A percentile compares a stretch with the other conserved stretches of the same genome.
Evolutionary conservation across 2,329 filamentous ascomycete genomes (phyloP).

Genomic region (Clonostachys sp.): DNA sequence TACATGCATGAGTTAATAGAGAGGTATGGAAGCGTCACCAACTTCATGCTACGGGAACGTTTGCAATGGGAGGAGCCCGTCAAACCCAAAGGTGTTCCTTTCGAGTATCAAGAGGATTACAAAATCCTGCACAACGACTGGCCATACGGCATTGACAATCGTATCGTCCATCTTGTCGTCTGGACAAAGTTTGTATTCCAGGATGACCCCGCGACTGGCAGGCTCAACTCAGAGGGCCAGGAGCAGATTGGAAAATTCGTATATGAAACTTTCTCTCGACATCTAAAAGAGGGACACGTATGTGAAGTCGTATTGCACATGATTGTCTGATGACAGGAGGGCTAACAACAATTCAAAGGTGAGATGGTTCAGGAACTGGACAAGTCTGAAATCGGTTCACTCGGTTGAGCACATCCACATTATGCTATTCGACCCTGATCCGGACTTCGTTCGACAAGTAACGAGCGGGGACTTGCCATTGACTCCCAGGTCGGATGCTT

Average conservation of each 20-base stretch:
- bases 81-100: slow-evolving; percentile 23
- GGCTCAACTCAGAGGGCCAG: slow-evolving; percentile 61
- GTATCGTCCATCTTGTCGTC: slow-evolving; percentile 80
- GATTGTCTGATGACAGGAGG: not conserved
- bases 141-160: slow-evolving; percentile 80
- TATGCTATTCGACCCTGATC: slow-evolving; percentile 77
- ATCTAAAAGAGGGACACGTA: slow-evolving; percentile 47
- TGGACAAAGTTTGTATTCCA: slow-evolving; percentile 87
- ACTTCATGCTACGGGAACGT: slow-evolving; percentile 68
- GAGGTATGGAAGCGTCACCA: slow-evolving; percentile 71
- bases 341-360: slow-evolving; percentile 14
- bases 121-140: slow-evolving; percentile 87
- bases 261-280: slow-evolving; percentile 55
- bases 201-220: slow-evolving; percentile 60
- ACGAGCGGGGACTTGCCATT: slow-evolving; percentile 72
- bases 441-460: slow-evolving; percentile 62
- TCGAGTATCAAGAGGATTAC: slow-evolving; percentile 49
- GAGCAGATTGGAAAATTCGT: slow-evolving; percentile 69
- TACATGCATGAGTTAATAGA: slow-evolving; percentile 61
- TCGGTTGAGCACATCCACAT: slow-evolving; percentile 93
- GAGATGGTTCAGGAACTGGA: slow-evolving; percentile 70
- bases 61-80: slow-evolving; percentile 61
- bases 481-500: slow-evolving; percentile 10
- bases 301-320: slow-evolving; percentile 14
- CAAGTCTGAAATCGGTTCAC: slow-evolving; percentile 75